Evolutionary conservation across 192 early-diverging fungal species (phyloP), one percentile per base, ranked within the genome.

Genomic region (Umbelopsis vinacea): DNA sequence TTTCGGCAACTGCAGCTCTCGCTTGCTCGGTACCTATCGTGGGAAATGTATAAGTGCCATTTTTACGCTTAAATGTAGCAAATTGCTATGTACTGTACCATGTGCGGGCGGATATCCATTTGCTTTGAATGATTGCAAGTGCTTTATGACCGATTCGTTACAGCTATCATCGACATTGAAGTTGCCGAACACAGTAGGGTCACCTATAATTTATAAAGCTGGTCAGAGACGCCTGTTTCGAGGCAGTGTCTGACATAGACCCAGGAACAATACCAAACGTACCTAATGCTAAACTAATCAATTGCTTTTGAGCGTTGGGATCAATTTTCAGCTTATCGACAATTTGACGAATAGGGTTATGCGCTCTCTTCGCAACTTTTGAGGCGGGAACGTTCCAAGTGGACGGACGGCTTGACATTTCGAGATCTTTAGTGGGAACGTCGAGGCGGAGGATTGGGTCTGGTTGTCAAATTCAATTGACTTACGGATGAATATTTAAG

Each of bases 131-230:
- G 84, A 86, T 38, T 89, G 68, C 38, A 93, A 74, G 24, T 91
- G 84, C 46, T 87, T 83, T 23, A 86, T 81, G 35, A 97, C 88
- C n/a, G 92, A 89, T 17, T 94, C 88, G 69, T 89, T 89, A 50
- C 82, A 83, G 35, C 75, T 85, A 10, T 87, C 76, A 76, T 91
- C 86, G 24, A 91, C 84, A 74, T 95, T 93, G 81, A 97, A 92
- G 84, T 97, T 97, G 40, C 95, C 95, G 87, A 93, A 94, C 46
- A 90, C 84, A 6, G 95, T 95, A 15, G 95, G 95, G 79, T 97
- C 95, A 57, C 94, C 90, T 77, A 85, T 24, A 40, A 67, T 9
- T 52, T 52, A 45, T 66, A 38, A 19, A 8, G 29, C 22, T 29
- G 19, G 52, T 68, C 21, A 68, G 57, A 63, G 26, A 37, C 19